A percentile compares a stretch with the other conserved stretches of the same genome.
Conservation (phyloP, 2,329 filamentous ascomycete species). For the Macrophomina pseudophaseolina region DNA sequence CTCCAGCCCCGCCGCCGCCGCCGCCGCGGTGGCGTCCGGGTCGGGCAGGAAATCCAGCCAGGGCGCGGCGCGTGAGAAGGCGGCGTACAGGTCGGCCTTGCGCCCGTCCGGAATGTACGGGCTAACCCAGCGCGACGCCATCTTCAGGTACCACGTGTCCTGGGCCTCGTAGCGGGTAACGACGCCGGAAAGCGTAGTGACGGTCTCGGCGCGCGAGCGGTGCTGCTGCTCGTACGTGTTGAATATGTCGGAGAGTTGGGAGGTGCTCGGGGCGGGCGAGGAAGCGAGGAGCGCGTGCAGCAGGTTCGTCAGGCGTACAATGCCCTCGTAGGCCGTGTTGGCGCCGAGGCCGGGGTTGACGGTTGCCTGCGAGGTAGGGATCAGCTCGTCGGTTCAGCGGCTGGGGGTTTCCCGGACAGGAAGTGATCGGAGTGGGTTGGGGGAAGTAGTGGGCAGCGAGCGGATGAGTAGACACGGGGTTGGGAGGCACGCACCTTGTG, state of each 20-base stretch:
- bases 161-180: constrained; percentile 19
- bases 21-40: not conserved
- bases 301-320: constrained; percentile 4
- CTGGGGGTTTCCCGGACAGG: not conserved
- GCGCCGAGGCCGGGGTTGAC: constrained; percentile 20
- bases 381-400: not conserved
- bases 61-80: not conserved
- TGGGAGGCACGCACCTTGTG: constrained; percentile 27
- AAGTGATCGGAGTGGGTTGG: too few species aligned
- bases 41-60: constrained; percentile 9
- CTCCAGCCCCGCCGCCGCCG: too few species aligned
- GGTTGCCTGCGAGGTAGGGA: not conserved
- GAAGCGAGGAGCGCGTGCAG: not conserved
- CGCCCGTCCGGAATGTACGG: constrained; percentile 13
- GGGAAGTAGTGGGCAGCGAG: too few species aligned
- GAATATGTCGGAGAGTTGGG: not conserved
- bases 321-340: constrained; percentile 18
- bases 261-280: not conserved
- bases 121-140: constrained; percentile 12
- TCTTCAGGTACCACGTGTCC: constrained; percentile 13
- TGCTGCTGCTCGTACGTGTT: constrained; percentile 3
- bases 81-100: constrained; percentile 12
- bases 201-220: constrained; percentile 3
- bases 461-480: too few species aligned
- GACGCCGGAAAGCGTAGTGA: not conserved